Base-by-base conservation (phyloP, 176 grass and related monocot genomes). In the Luzula sylvatica region DNA sequence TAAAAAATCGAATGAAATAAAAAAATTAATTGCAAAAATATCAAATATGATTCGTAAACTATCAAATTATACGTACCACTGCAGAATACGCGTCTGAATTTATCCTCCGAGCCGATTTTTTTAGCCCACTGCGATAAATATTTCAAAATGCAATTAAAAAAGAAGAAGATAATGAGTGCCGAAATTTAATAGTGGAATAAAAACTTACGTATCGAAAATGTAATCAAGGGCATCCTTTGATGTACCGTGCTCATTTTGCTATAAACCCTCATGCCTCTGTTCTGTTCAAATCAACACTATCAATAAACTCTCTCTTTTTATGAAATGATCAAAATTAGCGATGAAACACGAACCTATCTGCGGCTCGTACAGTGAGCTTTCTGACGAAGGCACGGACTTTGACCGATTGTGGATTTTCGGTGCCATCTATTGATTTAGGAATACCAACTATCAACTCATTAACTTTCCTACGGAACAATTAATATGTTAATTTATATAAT, bases 211-310 rank as follows among this genome's bases (percentile, higher is more conserved):
- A 66, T 76, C 75, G 38, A 88, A 75, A 83, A 95, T 95, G 53
- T 73, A 88, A 50, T 85, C 57, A 41, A 88, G 66, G 20, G 89
- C 89, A 20, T 95, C n/a, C n/a, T n/a, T n/a, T n/a, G n/a, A n/a
- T n/a, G n/a, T n/a, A n/a, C n/a, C n/a, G n/a, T n/a, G n/a, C 89
- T 95, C 88, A 55, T 95, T 79, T 65, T 95, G 88, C 49, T 56
- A 58, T 75, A 88, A 19, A 88, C 80, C 69, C 83, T 83, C 76
- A 87, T 72, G 11, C 83, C 89, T 62, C 89, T 95, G 89, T 63
- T 30, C 13, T 59, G 65, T 73, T 46, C n/a, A 61, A 73, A 67
- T 20, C 56, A 61, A 52, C 24, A 17, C 44, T 59, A 62, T 61
- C 47, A 72, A 35, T 72, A 42, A 35, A 23, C 25, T 30, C 21